Evolutionary conservation across 371 early-diverging fungal genomes (phyloP), one percentile per base, ranked within the genome.

Genomic region (Saksenaea vasiformis): DNA sequence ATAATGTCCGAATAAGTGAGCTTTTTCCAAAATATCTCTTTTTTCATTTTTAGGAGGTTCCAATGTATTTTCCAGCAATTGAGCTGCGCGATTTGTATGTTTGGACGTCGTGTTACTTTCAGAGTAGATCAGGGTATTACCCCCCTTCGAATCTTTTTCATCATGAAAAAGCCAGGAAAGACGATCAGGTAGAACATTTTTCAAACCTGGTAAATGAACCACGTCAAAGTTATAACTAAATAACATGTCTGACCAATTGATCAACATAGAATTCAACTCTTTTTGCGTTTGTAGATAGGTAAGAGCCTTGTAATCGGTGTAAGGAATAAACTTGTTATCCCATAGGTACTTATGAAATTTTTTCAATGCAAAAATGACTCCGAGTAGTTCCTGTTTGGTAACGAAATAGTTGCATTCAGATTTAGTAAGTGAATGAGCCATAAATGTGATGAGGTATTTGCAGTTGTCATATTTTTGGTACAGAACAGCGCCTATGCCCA

Each of bases 401-500:
- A 51, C 43, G 1, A 31, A 39, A 53, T 72, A 72, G n/a, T 56
- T 61, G 0, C 58, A 0, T 38, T 72, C 66, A 1, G 55, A 56
- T 43, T 53, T 54, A n/a, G 64, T 54, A 1, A 69, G 51, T 1
- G 63, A 19, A 9, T 64, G 35, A 0, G 74, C 65, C 13, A 65
- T 51, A 34, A 70, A 74, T 1, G 58, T 64, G 10, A 74, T 74
- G 56, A 70, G 60, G 5, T 54, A 27, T 54, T 34, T 56, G 17
- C 51, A 35, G 2, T 41, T 54, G 26, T 65, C 26, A 10, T 39
- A 64, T 1, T 43, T 61, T 59, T 75, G 76, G 36, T 37, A 71
- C 14, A 84, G 43, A 0, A 67, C 70, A 24, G 71, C 72, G 11
- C 75, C 78, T 22, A 77, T 76, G 11, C 76, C 79, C 3, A 56